A percentile compares a stretch with the other conserved stretches of the same genome.
Conservation (phyloP, 805 yeast species). For the Kodamaea kakaduensis region DNA sequence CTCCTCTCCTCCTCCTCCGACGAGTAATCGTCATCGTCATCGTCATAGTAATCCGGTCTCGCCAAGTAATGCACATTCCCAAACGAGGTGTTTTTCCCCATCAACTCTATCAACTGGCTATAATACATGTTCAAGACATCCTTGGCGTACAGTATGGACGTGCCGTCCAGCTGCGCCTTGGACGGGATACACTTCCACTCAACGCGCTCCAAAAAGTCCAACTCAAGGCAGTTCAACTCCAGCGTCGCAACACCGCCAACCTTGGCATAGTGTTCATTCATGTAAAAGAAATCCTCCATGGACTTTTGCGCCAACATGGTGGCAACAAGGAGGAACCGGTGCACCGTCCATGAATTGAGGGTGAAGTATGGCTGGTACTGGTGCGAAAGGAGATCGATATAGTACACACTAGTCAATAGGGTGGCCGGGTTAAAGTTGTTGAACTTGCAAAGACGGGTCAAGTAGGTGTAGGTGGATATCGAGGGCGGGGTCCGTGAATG, state of each 20-base stretch:
- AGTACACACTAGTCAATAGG: slow-evolving; percentile 77
- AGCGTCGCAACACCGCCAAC: slow-evolving; percentile 89
- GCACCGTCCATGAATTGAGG: slow-evolving; percentile 87
- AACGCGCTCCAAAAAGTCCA: slow-evolving; percentile 78
- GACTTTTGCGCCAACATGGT: slow-evolving; percentile 90
- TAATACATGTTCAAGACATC: slow-evolving; percentile 40
- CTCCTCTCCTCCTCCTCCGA: slow-evolving; percentile 11
- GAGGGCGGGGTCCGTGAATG: slow-evolving; percentile 92
- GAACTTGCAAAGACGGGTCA: slow-evolving; percentile 73
- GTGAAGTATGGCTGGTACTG: slow-evolving; percentile 74
- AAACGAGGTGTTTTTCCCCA: slow-evolving; percentile 31
- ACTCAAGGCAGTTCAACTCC: slow-evolving; percentile 82
- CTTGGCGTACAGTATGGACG: slow-evolving; percentile 28
- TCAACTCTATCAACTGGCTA: slow-evolving; percentile 35
- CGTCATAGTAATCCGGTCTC: slow-evolving; percentile 14
- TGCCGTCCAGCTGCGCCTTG: slow-evolving; percentile 17
- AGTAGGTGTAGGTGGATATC: slow-evolving; percentile 74
- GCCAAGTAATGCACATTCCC: slow-evolving; percentile 9
- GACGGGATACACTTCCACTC: slow-evolving; percentile 56
- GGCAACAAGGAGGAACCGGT: slow-evolving; percentile 83
- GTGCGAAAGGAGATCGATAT: slow-evolving; percentile 78
- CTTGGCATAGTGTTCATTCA: slow-evolving; percentile 89
- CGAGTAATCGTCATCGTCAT: slow-evolving; percentile 13
- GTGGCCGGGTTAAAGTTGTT: slow-evolving; percentile 84
- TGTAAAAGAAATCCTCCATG: slow-evolving; percentile 88